Evolutionary conservation across 805 yeast species (phyloP), one percentile per base, ranked within the genome.

Genomic region (Starmerella sp.): DNA sequence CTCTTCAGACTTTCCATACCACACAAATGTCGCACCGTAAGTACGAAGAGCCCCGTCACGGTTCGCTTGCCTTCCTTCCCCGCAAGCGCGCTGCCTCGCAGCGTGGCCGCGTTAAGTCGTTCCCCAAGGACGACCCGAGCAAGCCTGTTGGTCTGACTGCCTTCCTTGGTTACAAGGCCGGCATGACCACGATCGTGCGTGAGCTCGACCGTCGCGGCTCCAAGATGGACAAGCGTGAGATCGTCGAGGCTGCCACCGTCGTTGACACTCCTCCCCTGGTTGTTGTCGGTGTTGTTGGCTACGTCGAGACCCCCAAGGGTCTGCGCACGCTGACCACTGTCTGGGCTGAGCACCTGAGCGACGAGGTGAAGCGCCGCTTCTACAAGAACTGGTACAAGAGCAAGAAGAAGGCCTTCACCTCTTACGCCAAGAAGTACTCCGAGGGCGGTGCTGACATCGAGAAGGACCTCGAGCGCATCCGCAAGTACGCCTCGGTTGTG

Each of bases 351-450:
- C 98, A 93, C 81, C 83, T 93, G 74, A 86, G 96, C 72, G 98
- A 93, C 75, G 98, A 93, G 80, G 83, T 93, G 78, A 91, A 84
- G 86, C 88, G 98, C 84, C 88, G 97, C 83, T 93, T 93, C 96
- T 93, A 93, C 96, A 93, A 90, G 88, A 93, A 91, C 96, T 93
- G 98, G 98, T 93, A 87, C 96, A 90, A 90, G 84, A 84, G 96
- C 69, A 93, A 93, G 91, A 93, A 93, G 96, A 90, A 90, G 91
- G 98, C 98, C 73, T 93, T 93, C 95, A 86, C 97, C 86, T 90
- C 91, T 81, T 93, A 93, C 88, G 85, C 97, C 76, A 85, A 93
- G 77, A 91, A 93, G 83, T 91, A 90, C 85, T 86, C 97, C 69
- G 81, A 83, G 75, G 86, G 82, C 72, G 89, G 88, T 73, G 82